A percentile compares a stretch with the other conserved stretches of the same genome.
Conservation (phyloP, 1,139 yeast genomes). For the Suhomyces chickasaworum region DNA sequence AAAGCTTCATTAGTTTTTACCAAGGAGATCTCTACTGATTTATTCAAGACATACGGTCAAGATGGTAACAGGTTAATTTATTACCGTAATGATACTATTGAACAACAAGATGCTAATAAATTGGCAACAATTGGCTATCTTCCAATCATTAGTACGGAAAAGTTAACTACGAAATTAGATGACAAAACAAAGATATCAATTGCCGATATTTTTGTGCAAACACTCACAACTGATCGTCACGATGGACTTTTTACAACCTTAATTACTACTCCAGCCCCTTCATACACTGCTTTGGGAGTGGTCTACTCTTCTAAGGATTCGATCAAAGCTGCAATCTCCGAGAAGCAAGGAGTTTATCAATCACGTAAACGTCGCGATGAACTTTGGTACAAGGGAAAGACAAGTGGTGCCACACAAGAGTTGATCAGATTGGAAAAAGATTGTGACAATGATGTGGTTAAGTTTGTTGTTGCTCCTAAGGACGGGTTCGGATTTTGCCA, state of each 20-base stretch:
- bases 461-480: constrained; percentile 77
- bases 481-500: constrained; percentile 91
- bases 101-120: constrained; percentile 31
- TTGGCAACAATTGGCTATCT: constrained; percentile 44
- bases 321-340: constrained; percentile 76
- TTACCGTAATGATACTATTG: constrained; percentile 23
- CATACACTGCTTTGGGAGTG: constrained; percentile 69
- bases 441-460: constrained; percentile 90
- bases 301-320: constrained; percentile 89
- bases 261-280: constrained; percentile 65
- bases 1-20: constrained; percentile 29
- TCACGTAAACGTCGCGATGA: constrained; percentile 81
- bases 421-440: constrained; percentile 69
- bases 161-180: constrained; percentile 46
- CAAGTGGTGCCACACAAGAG: constrained; percentile 91
- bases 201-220: constrained; percentile 53
- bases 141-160: constrained; percentile 46
- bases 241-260: constrained; percentile 87
- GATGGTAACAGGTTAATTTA: constrained; percentile 51
- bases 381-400: constrained; percentile 94
- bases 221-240: constrained; percentile 75
- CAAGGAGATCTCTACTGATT: constrained; percentile 19
- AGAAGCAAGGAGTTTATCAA: constrained; percentile 88
- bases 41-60: constrained; percentile 24
- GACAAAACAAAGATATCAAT: constrained; percentile 42